phyloP scores from a whole-genome alignment of 1,284 basidiomycete genomes.

The Trametes sp. region DNA sequence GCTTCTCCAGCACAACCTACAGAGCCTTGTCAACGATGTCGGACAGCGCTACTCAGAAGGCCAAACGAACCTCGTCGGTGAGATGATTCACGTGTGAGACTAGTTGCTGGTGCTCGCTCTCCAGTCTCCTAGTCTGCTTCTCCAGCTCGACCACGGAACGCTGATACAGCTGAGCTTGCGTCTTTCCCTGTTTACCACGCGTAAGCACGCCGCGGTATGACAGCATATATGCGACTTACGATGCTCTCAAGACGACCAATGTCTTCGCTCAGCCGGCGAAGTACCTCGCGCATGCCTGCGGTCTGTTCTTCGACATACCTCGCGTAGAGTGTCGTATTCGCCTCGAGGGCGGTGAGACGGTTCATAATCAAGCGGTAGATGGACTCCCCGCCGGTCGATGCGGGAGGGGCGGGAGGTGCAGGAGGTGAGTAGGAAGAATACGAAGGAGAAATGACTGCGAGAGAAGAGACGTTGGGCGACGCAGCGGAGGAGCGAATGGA shows the following conservation, averaged over 20 bases:
- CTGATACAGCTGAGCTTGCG: slow-evolving; percentile 71
- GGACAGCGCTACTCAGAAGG: too few relatives aligned
- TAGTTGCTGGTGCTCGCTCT: slow-evolving; percentile 74
- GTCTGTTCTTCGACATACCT: slow-evolving; percentile 94
- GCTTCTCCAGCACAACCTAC: slow-evolving; percentile 84
- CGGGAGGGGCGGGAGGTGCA: slow-evolving; percentile 34
- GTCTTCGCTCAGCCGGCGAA: slow-evolving; percentile 84
- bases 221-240: slow-evolving; percentile 54
- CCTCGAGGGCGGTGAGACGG: slow-evolving; percentile 85
- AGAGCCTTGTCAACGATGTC: neutral
- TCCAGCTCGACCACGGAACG: slow-evolving; percentile 77
- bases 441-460: slow-evolving; percentile 21
- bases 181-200: slow-evolving; percentile 56
- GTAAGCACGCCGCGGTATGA: neutral
- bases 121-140: slow-evolving; percentile 68
- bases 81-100: slow-evolving; percentile 73
- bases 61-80: slow-evolving; percentile 69
- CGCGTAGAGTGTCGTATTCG: slow-evolving; percentile 87
- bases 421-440: slow-evolving; percentile 21
- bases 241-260: slow-evolving; percentile 79
- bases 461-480: slow-evolving; percentile 20
- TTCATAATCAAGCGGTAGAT: slow-evolving; percentile 98
- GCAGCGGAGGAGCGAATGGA: slow-evolving; percentile 16
- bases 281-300: slow-evolving; percentile 75
- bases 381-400: slow-evolving; percentile 78